A percentile compares a stretch with the other conserved stretches of the same genome.
These are phyloP conservation scores for Scedosporium boydii DNA, from an alignment of 2,329 filamentous ascomycete species.

Conservation along the genomic window DNA sequence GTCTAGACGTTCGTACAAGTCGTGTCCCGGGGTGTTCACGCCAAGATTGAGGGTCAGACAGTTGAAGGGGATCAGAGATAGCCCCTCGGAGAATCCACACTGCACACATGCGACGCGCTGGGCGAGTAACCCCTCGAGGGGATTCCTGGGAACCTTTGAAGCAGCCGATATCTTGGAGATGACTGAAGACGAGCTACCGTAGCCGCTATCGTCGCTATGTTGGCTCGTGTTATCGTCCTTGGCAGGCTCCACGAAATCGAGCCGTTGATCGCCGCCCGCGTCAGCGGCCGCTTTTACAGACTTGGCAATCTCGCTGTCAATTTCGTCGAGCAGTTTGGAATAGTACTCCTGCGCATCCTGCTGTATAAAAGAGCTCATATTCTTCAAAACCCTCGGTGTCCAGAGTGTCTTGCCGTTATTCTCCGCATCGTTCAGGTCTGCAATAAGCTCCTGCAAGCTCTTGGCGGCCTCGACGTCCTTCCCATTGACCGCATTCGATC, in stretches of 20 bases:
- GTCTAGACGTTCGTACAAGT: constrained; percentile 70
- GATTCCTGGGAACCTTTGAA: constrained; percentile 49
- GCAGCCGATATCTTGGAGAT: constrained; percentile 26
- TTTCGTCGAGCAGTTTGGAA: constrained; percentile 75
- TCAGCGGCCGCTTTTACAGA: neutral
- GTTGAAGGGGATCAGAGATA: constrained; percentile 88
- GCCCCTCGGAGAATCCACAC: constrained; percentile 79
- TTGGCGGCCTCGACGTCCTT: constrained; percentile 27
- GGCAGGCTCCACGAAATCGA: constrained; percentile 24
- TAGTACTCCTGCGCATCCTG: constrained; percentile 98
- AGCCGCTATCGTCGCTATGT: constrained; percentile 48
- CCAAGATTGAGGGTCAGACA: constrained; percentile 82
- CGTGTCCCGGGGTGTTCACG: constrained; percentile 48
- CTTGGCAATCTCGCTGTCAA: constrained; percentile 66
- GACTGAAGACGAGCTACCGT: constrained; percentile 34
- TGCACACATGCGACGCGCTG: constrained; percentile 80
- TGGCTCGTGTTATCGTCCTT: constrained; percentile 36
- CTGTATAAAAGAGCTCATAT: constrained; percentile 90
- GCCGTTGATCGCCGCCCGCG: constrained; percentile 21
- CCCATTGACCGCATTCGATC: constrained; percentile 16
- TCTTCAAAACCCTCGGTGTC: constrained; percentile 75
- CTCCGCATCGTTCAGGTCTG: constrained; percentile 56
- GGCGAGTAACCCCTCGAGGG: constrained; percentile 77
- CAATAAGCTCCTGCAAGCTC: constrained; percentile 55
- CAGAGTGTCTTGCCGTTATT: constrained; percentile 72